phyloP scores from a whole-genome alignment of 1,139 yeast genomes.

The Suhomyces bolitotheri region DNA sequence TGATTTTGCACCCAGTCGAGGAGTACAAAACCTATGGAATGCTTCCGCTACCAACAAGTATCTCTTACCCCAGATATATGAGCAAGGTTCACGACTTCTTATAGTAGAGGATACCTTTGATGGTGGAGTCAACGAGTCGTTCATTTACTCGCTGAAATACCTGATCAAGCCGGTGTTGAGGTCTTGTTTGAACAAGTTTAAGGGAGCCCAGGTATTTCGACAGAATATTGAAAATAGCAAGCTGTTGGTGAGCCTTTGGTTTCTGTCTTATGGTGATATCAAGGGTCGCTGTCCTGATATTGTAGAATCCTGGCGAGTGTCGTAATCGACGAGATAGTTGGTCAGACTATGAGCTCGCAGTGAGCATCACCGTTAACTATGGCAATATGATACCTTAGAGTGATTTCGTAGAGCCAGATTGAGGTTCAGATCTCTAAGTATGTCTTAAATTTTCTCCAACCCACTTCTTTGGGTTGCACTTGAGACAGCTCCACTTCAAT shows the following conservation, averaged over 20 bases:
- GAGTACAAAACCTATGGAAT: conserved; percentile 21
- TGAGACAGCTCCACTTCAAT: no score
- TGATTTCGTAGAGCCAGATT: no score
- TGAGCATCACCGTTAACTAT: no score
- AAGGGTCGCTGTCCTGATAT: conserved; percentile 17
- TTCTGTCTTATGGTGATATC: conserved; percentile 18
- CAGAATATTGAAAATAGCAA: conserved; percentile 19
- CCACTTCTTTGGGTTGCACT: no score
- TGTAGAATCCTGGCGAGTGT: conserved; percentile 7
- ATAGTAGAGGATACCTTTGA: conserved; percentile 6
- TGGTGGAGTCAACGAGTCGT: conserved; percentile 7
- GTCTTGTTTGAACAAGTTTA: conserved; percentile 21
- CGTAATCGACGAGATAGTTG: no score
- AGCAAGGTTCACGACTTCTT: conserved; percentile 5
- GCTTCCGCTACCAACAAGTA: conserved; percentile 16
- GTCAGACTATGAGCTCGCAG: no score
- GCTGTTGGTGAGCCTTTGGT: conserved; percentile 26
- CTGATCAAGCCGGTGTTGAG: conserved; percentile 21
- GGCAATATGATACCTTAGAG: no score
- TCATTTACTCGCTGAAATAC: conserved; percentile 17
- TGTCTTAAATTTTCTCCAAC: no score
- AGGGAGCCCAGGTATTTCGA: conserved; percentile 13
- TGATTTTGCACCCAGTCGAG: neutral
- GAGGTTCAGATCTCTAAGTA: no score
- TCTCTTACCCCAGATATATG: conserved; percentile 28